A percentile compares a stretch with the other conserved stretches of the same genome.
These are phyloP conservation scores for Suillus weaverae DNA, from an alignment of 768 basidiomycete species.

Conservation along the genomic window DNA sequence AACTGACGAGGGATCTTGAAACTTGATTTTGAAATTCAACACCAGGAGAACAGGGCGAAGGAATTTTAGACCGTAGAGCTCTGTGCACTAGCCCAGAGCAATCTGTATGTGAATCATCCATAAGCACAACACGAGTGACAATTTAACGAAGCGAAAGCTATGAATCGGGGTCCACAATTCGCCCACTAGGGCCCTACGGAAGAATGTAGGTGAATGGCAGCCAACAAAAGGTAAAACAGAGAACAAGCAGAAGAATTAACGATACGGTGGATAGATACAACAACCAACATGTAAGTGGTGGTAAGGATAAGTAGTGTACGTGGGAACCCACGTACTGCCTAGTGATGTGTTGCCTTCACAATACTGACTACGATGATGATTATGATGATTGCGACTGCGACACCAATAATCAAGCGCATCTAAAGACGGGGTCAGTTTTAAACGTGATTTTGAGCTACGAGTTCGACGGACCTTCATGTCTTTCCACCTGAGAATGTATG, in stretches of 20 bases:
- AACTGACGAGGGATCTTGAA: not conserved
- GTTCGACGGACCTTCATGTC: constrained; percentile 80
- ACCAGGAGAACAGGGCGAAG: not conserved
- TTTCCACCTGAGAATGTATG: constrained; percentile 71
- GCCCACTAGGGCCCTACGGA: constrained; percentile 14
- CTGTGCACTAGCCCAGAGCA: not conserved
- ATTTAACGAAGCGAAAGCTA: constrained; percentile 17
- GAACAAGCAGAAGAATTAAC: constrained; percentile 28
- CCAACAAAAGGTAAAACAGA: constrained; percentile 18
- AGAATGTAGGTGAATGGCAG: constrained; percentile 12
- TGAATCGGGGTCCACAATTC: constrained; percentile 22
- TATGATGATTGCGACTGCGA: constrained; percentile 86
- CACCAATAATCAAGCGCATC: constrained; percentile 97
- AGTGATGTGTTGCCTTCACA: constrained; percentile 76
- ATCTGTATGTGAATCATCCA: constrained; percentile 9
- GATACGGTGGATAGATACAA: constrained; percentile 46
- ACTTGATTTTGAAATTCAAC: not conserved
- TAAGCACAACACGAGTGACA: constrained; percentile 26
- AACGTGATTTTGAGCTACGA: not conserved
- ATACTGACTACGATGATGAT: constrained; percentile 95
- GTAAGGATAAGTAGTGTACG: constrained; percentile 6
- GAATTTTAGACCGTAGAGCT: not conserved
- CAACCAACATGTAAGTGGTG: constrained; percentile 29
- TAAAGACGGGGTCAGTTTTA: constrained; percentile 31
- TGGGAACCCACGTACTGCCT: constrained; percentile 17